These are phyloP conservation scores for Fusarium cyanostomum DNA, from an alignment of 2,329 filamentous ascomycete genomes.

Conservation along the genomic window DNA sequence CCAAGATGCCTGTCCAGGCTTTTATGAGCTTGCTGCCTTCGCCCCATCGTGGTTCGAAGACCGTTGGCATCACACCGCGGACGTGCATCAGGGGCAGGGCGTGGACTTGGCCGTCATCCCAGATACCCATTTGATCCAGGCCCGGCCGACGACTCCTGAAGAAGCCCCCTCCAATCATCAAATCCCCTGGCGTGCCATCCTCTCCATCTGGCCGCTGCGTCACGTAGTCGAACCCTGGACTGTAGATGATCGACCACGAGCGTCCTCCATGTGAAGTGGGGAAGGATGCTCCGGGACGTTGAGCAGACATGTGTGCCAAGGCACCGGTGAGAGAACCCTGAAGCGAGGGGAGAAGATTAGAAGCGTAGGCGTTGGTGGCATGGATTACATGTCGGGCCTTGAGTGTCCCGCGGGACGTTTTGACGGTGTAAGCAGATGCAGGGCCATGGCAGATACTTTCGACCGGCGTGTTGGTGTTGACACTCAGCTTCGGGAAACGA, in stretches of 20 bases:
- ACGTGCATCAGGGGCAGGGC: constrained; percentile 52
- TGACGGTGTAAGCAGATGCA: constrained; percentile 50
- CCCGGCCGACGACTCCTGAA: constrained; percentile 54
- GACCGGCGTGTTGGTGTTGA: constrained; percentile 53
- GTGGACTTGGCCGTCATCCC: constrained; percentile 56
- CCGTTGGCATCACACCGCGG: constrained; percentile 53
- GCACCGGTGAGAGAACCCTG: constrained; percentile 56
- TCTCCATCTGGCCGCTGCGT: constrained; percentile 54
- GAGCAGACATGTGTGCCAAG: constrained; percentile 61
- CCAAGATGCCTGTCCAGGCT: constrained; percentile 62
- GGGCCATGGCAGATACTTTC: constrained; percentile 38
- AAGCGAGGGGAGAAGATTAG: constrained; percentile 61
- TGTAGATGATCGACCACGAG: constrained; percentile 63
- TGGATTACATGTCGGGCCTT: constrained; percentile 62
- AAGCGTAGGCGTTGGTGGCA: constrained; percentile 64
- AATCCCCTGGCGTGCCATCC: constrained; percentile 50
- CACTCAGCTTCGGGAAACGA: constrained; percentile 47
- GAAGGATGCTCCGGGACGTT: constrained; percentile 52
- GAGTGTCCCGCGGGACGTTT: constrained; percentile 57
- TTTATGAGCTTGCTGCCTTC: constrained; percentile 46
- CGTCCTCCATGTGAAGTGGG: constrained; percentile 45
- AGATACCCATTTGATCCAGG: constrained; percentile 56
- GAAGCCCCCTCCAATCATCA: constrained; percentile 66
- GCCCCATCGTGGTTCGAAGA: constrained; percentile 54
- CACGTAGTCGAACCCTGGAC: constrained; percentile 60